Conservation (phyloP, 768 basidiomycete species). For the Infundibulicybe gibba region DNA sequence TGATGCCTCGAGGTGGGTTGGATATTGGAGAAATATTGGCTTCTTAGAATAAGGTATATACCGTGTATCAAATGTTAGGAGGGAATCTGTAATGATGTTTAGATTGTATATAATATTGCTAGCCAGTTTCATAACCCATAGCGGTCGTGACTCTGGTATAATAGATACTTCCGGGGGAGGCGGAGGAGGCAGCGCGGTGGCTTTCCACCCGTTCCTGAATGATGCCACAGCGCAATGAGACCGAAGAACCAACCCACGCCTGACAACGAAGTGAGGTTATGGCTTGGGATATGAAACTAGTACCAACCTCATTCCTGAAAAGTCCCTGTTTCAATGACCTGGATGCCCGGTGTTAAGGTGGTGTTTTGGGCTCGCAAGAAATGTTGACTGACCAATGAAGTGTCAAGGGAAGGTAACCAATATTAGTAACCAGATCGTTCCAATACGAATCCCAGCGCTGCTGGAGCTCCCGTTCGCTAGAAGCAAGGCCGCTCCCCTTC, state of each 20-base stretch:
- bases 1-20: slow-evolving; percentile 29
- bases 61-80: background rate
- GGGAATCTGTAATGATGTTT: background rate
- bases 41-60: slow-evolving; percentile 9
- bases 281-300: background rate
- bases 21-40: slow-evolving; percentile 29
- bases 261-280: slow-evolving; percentile 11
- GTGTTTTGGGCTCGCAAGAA: background rate
- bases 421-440: slow-evolving; percentile 69
- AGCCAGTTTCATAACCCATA: slow-evolving; percentile 22
- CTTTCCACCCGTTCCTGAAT: slow-evolving; percentile 70
- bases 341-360: background rate
- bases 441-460: slow-evolving; percentile 65
- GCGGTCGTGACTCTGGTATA: background rate
- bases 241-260: slow-evolving; percentile 41
- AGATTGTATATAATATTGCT: background rate
- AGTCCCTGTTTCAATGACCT: slow-evolving; percentile 73
- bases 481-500: slow-evolving; percentile 44
- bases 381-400: slow-evolving; percentile 66
- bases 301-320: slow-evolving; percentile 60
- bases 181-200: slow-evolving; percentile 47
- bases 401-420: slow-evolving; percentile 77
- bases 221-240: slow-evolving; percentile 53
- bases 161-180: slow-evolving; percentile 1
- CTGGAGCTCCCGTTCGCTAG: slow-evolving; percentile 52